Evolutionary conservation across 202 grass and related monocot genomes (phyloP), one percentile per base, ranked within the genome.

Genomic region (Brachypodium distachyon): DNA sequence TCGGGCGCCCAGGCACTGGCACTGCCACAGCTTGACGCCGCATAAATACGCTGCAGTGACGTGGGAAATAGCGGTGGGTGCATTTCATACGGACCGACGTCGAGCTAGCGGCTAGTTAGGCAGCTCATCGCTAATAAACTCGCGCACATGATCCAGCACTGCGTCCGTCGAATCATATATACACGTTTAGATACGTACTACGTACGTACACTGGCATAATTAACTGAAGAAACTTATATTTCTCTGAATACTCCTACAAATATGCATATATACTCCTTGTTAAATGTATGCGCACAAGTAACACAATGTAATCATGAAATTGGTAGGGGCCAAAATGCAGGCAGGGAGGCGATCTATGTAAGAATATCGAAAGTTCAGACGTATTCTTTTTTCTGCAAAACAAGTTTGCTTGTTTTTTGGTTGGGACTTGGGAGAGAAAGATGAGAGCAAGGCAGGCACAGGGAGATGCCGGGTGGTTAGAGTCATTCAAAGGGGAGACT

Each of bases 401-500:
- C 2, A 76, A 61, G 73, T 61, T 61, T 61, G 55, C 55, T 9
- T 76, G 55, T 76, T 61, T 17, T 34, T 23, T 23, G 73, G 40
- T 18, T 67, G 23, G 46, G 64, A 37, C 17, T 61, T 36, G 8
- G 36, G 31, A 6, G 57, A 10, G 22, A 41, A 12, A 65, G 39
- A 43, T n/a, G 13, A 32, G 27, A 4, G 21, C 5, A 16, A 40
- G 48, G 36, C 51, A 73, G 16, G 53, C 72, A 74, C 31, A 39
- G 52, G 77, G 59, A 52, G 73, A 66, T 57, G 26, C 67, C 59
- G 54, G 67, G 79, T 83, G 71, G 92, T 87, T 91, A 85, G 58
- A 80, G 58, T 73, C 89, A 96, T 92, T 92, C 77, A 89, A 90
- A 92, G 81, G 73, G 60, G 77, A 72, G 65, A 87, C 89, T 90